phyloP scores from a whole-genome alignment of 2,329 filamentous ascomycete species.

The Byssochlamys sp. region DNA sequence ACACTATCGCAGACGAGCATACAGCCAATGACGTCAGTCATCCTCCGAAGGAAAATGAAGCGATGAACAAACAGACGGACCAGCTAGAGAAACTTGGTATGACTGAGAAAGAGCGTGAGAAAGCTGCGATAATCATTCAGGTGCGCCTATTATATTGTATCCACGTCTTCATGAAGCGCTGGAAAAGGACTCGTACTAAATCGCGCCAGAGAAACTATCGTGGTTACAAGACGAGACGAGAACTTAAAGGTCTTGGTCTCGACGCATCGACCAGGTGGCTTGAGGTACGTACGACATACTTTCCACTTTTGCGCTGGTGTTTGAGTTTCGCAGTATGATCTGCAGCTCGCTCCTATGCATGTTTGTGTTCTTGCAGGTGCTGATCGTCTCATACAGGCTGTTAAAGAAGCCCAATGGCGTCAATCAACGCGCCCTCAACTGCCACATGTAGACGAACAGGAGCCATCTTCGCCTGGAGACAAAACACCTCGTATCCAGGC shows the following conservation, averaged over 20 bases:
- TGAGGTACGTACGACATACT: not conserved
- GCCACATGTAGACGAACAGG: constrained; percentile 2
- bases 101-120: not conserved
- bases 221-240: constrained; percentile 7
- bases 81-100: not conserved
- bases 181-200: not conserved
- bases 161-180: not conserved
- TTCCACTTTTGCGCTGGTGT: not conserved
- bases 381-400: constrained; percentile 27
- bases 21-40: not conserved
- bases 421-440: constrained; percentile 39
- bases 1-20: not conserved
- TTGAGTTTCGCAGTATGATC: not conserved
- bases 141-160: not conserved
- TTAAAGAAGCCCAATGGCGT: constrained; percentile 50
- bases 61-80: not conserved
- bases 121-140: not conserved
- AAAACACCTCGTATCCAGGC: constrained; percentile 36
- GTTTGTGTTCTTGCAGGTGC: not conserved
- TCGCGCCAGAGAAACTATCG: constrained; percentile 8
- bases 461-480: constrained; percentile 1
- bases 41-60: not conserved
- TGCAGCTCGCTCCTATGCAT: not conserved
- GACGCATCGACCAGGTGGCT: constrained; percentile 7
- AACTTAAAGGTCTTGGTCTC: constrained; percentile 7